Percentiles rank a stretch among this genome's conserved stretches.
These are phyloP conservation scores for Psilocybe sp. DNA, from an alignment of 768 basidiomycete genomes.

Conservation along the genomic window DNA sequence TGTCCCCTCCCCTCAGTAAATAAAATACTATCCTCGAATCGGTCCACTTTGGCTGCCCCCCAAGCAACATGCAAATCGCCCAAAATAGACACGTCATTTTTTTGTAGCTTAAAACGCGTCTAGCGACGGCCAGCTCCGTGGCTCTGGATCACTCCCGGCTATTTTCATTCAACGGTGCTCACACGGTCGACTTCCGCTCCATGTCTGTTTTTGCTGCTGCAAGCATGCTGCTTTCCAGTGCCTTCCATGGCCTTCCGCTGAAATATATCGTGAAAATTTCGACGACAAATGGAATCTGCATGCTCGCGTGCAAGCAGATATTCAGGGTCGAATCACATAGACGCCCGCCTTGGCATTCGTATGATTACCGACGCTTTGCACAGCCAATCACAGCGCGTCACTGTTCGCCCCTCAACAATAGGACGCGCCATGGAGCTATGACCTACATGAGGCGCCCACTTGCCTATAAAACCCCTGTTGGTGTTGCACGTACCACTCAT, in stretches of 20 bases:
- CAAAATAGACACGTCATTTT: neutral
- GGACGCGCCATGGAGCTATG: conserved; percentile 13
- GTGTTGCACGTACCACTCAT: neutral
- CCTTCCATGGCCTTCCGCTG: neutral
- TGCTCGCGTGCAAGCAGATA: neutral
- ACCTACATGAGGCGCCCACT: conserved; percentile 1
- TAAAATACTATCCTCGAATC: too few species aligned
- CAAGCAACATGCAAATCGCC: neutral
- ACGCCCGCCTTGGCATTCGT: conserved; percentile 15
- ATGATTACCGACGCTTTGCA: neutral
- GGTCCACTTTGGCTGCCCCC: too few species aligned
- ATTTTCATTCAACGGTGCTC: too few species aligned
- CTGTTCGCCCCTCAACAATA: conserved; percentile 9
- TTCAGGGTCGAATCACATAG: conserved; percentile 9
- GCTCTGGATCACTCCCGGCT: too few species aligned
- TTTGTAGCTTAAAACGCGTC: too few species aligned
- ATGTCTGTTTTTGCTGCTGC: too few species aligned
- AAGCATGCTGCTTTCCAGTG: too few species aligned
- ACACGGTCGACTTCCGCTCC: too few species aligned
- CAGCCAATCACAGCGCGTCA: conserved; percentile 10
- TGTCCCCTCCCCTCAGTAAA: neutral
- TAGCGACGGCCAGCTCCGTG: too few species aligned
- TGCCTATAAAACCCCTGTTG: conserved; percentile 9
- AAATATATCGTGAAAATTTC: neutral
- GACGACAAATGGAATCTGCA: neutral